phyloP scores from a whole-genome alignment of 208 protist species.

The Leishmania major region DNA sequence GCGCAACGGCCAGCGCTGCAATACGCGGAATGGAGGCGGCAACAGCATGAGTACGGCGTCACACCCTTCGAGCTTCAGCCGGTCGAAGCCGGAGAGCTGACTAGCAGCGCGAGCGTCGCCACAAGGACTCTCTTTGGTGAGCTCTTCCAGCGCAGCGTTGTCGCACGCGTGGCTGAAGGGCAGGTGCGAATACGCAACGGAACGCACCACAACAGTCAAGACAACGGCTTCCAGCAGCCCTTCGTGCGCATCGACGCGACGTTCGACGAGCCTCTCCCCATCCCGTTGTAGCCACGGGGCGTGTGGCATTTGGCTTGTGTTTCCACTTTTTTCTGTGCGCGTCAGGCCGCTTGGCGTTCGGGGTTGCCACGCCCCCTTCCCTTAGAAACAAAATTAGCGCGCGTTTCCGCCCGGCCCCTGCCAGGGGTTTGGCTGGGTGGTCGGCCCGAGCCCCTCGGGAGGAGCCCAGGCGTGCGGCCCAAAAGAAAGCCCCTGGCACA shows the following conservation, averaged over 20 bases:
- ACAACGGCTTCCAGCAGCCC: constrained; percentile 41
- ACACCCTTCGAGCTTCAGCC: constrained; percentile 36
- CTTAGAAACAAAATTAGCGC: too few relatives aligned
- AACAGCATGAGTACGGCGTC: constrained; percentile 22
- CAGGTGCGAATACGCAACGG: constrained; percentile 26
- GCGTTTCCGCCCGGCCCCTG: too few relatives aligned
- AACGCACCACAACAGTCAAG: constrained; percentile 17
- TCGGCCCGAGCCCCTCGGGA: too few relatives aligned
- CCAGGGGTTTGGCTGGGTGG: too few relatives aligned
- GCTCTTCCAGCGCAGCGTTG: constrained; percentile 40
- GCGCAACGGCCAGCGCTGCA: constrained; percentile 48
- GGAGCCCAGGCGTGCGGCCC: too few relatives aligned
- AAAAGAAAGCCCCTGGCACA: too few relatives aligned
- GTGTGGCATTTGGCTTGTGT: neutral
- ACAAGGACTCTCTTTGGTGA: constrained; percentile 48
- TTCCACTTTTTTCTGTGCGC: neutral
- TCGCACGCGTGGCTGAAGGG: constrained; percentile 26
- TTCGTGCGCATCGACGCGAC: constrained; percentile 44
- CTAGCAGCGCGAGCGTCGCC: neutral
- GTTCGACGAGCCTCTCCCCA: constrained; percentile 38
- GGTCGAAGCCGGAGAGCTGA: neutral
- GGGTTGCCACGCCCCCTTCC: too few relatives aligned
- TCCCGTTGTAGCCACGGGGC: neutral
- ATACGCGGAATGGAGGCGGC: constrained; percentile 59
- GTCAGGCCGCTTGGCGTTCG: too few relatives aligned